Evolutionary conservation across 2,329 filamentous ascomycete species (phyloP), one percentile per base, ranked within the genome.

Genomic region (Pseudogymnoascus sp.): DNA sequence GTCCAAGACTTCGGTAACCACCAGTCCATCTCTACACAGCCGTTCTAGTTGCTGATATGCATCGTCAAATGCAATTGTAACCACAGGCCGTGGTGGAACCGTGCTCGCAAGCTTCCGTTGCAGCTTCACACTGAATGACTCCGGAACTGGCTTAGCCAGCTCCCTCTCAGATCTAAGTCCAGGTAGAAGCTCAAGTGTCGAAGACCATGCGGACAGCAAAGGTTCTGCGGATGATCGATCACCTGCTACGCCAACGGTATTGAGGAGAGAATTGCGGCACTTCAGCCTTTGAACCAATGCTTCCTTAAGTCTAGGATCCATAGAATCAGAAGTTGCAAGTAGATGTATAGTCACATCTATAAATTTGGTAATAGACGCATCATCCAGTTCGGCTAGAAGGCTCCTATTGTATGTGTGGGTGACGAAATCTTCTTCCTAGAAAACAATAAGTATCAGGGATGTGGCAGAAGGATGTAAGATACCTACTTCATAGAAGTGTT

Each of bases 71-170:
- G 83, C 84, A 2, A 92, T 78, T 61, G 91, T 82, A 9, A 97
- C 90, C 68, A 97, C 93, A 0, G 93, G 92, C 7, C 93, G 84
- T 6, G 94, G 94, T 3, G 94, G 94, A 69, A 97, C 92, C 0
- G 92, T 97, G 68, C 92, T 97, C 0, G 94, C 92, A 33, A 99
- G 80, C 65, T 89, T 89, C n/a, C 92, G 84, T 72, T 99, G 94
- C 38, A 97, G 82, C 71, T 96, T 96, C 25, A 85, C 84, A 68
- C 91, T 97, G 73, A 97, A 97, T 0, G 92, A 86, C n/a, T 87
- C 86, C 0, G 86, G 82, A 0, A 95, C 85, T 0, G 84, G 74
- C 59, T 80, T 85, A 0, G 85, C 89, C 2, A 93, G 74, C 0
- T 75, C 68, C 61, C 87, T 82, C 0, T 88, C 86, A 29, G 80